phyloP scores from a whole-genome alignment of 2,329 filamentous ascomycete genomes.

The Venturia aucupariae region DNA sequence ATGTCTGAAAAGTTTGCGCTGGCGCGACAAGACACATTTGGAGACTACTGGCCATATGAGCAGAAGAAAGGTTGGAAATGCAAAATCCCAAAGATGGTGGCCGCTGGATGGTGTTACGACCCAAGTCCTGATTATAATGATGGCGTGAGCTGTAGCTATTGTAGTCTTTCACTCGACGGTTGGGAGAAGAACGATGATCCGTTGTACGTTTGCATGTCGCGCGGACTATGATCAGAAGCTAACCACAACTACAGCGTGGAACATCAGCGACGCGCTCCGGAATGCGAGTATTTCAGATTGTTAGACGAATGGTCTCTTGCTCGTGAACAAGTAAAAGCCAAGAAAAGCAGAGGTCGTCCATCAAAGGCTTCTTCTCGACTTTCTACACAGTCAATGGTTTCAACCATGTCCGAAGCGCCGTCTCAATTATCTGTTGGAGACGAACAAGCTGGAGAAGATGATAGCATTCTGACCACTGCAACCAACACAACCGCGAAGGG shows the following conservation, averaged over 20 bases:
- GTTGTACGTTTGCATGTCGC: slow-evolving; percentile 44
- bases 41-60: slow-evolving; percentile 81
- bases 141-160: slow-evolving; percentile 86
- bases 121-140: slow-evolving; percentile 76
- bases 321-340: slow-evolving; percentile 36
- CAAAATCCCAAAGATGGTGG: slow-evolving; percentile 80
- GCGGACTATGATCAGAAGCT: background rate
- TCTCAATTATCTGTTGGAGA: slow-evolving; percentile 34
- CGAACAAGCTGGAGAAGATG: slow-evolving; percentile 38
- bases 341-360: slow-evolving; percentile 18
- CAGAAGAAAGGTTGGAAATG: slow-evolving; percentile 80
- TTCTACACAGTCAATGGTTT: slow-evolving; percentile 41
- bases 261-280: slow-evolving; percentile 67
- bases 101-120: slow-evolving; percentile 90
- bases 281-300: slow-evolving; percentile 76
- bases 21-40: slow-evolving; percentile 76
- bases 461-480: slow-evolving; percentile 43
- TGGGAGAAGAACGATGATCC: slow-evolving; percentile 94
- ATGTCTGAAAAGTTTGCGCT: slow-evolving; percentile 59
- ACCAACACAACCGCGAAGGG: slow-evolving; percentile 38
- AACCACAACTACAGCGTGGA: slow-evolving; percentile 49
- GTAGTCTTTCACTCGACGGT: slow-evolving; percentile 77
- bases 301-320: slow-evolving; percentile 42
- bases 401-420: slow-evolving; percentile 36
- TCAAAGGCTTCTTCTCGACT: slow-evolving; percentile 61